Percentiles rank a stretch among this genome's conserved stretches.
phyloP scores from a whole-genome alignment of 225 moss, liverwort and hornwort species.

The Sphagnum contortum region DNA sequence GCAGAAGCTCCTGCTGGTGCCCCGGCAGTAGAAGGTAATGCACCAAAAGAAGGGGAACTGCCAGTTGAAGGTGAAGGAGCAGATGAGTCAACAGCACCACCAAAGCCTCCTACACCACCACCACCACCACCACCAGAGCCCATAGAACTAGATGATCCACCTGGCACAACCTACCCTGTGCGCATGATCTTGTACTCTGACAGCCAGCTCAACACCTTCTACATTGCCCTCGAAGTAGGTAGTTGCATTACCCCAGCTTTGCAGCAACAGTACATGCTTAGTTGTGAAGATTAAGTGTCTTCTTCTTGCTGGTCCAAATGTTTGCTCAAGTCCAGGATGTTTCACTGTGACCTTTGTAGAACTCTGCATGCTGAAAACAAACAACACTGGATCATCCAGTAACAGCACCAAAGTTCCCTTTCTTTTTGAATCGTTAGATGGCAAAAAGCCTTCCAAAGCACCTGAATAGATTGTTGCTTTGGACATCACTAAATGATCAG shows the following conservation, averaged over 20 bases:
- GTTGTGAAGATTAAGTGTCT: too few species aligned
- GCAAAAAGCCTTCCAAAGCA: too few species aligned
- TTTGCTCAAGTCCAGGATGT: neutral
- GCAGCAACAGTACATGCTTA: too few species aligned
- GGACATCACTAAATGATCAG: too few species aligned
- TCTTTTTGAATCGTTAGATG: too few species aligned
- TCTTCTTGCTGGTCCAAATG: neutral
- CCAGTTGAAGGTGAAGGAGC: neutral
- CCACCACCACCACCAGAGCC: conserved; percentile 34
- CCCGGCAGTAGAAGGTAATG: conserved; percentile 13
- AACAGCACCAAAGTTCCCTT: too few species aligned
- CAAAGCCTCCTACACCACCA: conserved; percentile 18
- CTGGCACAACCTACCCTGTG: conserved; percentile 65
- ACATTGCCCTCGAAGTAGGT: conserved; percentile 70
- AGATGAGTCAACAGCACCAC: conserved; percentile 1
- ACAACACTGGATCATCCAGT: too few species aligned
- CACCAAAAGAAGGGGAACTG: neutral
- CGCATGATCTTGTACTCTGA: conserved; percentile 66
- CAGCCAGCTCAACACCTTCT: conserved; percentile 62
- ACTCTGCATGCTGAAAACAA: too few species aligned
- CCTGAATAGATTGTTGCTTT: too few species aligned
- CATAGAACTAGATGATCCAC: conserved; percentile 61
- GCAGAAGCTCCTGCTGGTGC: conserved; percentile 10
- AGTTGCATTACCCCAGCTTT: neutral
- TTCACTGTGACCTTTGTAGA: too few species aligned